Conservation (phyloP, 441 rosid genomes). For the Populus hybrid region DNA sequence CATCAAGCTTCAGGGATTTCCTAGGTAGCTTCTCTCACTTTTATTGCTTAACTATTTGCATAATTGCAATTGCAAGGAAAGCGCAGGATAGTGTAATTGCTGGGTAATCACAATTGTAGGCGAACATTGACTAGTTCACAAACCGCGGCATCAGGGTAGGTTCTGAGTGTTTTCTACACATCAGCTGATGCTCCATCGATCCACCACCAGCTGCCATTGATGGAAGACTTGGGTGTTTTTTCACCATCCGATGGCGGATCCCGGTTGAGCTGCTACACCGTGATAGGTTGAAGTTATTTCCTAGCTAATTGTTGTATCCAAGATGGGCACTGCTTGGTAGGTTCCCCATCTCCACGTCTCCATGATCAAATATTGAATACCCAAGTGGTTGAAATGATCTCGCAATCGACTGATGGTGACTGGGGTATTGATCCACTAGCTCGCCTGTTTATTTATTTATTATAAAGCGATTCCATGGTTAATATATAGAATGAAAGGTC, state of each 20-base stretch:
- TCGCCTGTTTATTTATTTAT: slow-evolving; percentile 26
- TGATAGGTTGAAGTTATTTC: slow-evolving; percentile 8
- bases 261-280: neutral
- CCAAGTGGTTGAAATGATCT: slow-evolving; percentile 23
- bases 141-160: neutral
- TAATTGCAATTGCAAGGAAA: neutral
- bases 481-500: too few relatives aligned
- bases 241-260: slow-evolving; percentile 35
- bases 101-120: neutral
- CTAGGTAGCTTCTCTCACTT: neutral
- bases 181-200: neutral
- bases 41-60: neutral
- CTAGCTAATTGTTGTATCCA: slow-evolving; percentile 23
- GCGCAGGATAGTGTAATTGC: neutral
- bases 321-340: slow-evolving; percentile 11
- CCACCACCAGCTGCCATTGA: slow-evolving; percentile 11
- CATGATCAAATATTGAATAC: slow-evolving; percentile 5
- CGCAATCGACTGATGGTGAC: slow-evolving; percentile 21
- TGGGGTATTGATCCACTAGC: slow-evolving; percentile 28
- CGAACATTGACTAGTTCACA: neutral
- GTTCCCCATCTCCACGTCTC: slow-evolving; percentile 17
- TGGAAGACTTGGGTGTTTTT: slow-evolving; percentile 27
- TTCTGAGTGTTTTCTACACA: neutral
- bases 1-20: neutral
- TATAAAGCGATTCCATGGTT: neutral